Conservation (phyloP, 2,329 filamentous ascomycete genomes). For the Colletotrichum sp. region DNA sequence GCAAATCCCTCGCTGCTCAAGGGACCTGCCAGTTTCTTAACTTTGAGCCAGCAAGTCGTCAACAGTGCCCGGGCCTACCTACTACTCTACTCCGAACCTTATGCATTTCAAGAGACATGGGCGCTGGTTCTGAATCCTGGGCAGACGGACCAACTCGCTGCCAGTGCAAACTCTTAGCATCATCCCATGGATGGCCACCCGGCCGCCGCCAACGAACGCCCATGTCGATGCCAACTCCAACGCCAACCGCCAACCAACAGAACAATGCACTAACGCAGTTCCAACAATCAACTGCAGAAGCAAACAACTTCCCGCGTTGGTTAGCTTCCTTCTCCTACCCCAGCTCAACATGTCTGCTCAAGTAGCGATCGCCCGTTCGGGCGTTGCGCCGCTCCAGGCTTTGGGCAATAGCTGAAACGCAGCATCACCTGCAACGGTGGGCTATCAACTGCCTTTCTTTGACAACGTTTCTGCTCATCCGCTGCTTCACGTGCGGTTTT, state of each 20-base stretch:
- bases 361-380: neutral
- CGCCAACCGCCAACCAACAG: neutral
- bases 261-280: neutral
- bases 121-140: neutral
- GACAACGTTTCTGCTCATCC: neutral
- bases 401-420: neutral
- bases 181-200: neutral
- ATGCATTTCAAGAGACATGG: neutral
- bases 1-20: neutral
- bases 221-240: neutral
- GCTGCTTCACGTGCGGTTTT: neutral
- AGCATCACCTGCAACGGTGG: constrained; percentile 8
- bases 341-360: neutral
- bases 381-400: constrained; percentile 4
- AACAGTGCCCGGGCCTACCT: neutral
- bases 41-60: neutral
- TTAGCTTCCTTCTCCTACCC: neutral
- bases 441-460: neutral
- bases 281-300: neutral
- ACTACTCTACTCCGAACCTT: neutral
- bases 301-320: neutral
- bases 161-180: neutral
- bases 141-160: neutral
- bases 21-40: neutral
- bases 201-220: neutral